phyloP scores from a whole-genome alignment of 1,139 yeast species.

The Magnusiomyces suaveolens region DNA sequence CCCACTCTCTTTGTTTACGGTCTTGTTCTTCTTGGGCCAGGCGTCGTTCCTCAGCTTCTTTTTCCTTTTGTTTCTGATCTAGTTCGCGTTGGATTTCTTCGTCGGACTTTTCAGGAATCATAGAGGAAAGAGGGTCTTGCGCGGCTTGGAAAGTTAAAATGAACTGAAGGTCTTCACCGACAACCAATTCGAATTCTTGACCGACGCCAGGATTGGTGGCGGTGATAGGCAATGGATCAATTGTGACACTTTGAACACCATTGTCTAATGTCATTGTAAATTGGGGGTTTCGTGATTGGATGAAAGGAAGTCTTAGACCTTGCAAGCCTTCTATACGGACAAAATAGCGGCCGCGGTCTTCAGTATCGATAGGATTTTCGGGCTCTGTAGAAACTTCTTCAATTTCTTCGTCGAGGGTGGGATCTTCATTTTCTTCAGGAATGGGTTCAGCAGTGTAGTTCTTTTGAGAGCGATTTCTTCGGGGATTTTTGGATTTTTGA shows the following conservation, averaged over 20 bases:
- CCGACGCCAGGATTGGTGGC: conserved; percentile 39
- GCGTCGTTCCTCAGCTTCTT: not conserved
- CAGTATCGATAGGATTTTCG: conserved; percentile 26
- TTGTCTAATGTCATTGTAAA: conserved; percentile 72
- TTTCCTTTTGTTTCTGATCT: not conserved
- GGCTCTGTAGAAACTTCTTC: not conserved
- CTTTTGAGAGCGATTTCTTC: no score
- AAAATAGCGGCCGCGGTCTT: conserved; percentile 70
- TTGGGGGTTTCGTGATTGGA: conserved; percentile 36
- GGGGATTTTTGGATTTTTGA: no score
- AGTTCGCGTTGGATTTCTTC: no score
- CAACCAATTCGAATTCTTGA: conserved; percentile 77
- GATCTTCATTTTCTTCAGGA: conserved; percentile 2
- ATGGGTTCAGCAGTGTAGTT: conserved; percentile 1
- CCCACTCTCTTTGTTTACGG: not conserved
- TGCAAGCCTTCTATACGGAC: conserved; percentile 55
- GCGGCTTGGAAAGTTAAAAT: conserved; percentile 56
- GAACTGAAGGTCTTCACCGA: conserved; percentile 51
- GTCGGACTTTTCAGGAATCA: conserved; percentile 7
- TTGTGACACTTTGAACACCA: conserved; percentile 75
- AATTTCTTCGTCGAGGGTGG: not conserved
- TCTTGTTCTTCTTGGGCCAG: not conserved
- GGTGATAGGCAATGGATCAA: conserved; percentile 49
- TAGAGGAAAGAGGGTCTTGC: conserved; percentile 24
- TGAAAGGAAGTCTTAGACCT: conserved; percentile 47